A percentile compares a stretch with the other conserved stretches of the same genome.
These are phyloP conservation scores for Aspergillus biplanus DNA, from an alignment of 495 filamentous ascomycete species.

Conservation along the genomic window DNA sequence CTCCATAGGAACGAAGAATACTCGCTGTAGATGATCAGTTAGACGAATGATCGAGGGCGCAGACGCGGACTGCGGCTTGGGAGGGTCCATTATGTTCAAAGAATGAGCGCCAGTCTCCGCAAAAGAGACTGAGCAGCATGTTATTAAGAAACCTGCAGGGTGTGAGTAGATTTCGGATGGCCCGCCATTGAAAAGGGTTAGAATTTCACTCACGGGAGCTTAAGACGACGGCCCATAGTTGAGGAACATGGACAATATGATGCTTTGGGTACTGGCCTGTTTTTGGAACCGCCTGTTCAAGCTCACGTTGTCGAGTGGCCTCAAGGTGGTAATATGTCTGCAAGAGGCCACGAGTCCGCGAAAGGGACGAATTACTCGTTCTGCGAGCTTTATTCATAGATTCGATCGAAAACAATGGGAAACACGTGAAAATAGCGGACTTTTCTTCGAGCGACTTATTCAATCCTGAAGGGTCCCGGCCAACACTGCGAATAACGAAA, in stretches of 20 bases:
- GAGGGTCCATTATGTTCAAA: conserved; percentile 8
- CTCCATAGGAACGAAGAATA: conserved; percentile 9
- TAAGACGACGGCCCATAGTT: conserved; percentile 7
- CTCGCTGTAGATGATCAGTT: background rate
- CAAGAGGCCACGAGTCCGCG: conserved; percentile 6
- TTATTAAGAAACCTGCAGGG: conserved; percentile 4
- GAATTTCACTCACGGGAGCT: background rate
- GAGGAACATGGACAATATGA: conserved; percentile 5
- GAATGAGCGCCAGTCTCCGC: background rate
- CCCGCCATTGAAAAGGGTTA: background rate
- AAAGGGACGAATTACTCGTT: background rate
- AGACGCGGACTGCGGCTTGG: background rate
- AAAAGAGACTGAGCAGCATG: background rate
- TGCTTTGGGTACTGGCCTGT: background rate
- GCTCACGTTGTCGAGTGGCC: background rate
- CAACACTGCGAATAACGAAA: conserved; percentile 3
- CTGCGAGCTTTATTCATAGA: background rate
- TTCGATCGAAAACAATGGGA: conserved; percentile 6
- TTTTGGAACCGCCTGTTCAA: conserved; percentile 5
- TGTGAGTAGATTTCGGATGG: background rate
- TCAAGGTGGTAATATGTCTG: conserved; percentile 11
- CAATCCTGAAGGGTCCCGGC: background rate
- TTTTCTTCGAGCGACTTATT: background rate
- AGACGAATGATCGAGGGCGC: conserved; percentile 1
- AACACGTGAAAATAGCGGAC: conserved; percentile 1